Conservation (phyloP, 805 yeast genomes). For the Saccharomycopsis fodiens region DNA sequence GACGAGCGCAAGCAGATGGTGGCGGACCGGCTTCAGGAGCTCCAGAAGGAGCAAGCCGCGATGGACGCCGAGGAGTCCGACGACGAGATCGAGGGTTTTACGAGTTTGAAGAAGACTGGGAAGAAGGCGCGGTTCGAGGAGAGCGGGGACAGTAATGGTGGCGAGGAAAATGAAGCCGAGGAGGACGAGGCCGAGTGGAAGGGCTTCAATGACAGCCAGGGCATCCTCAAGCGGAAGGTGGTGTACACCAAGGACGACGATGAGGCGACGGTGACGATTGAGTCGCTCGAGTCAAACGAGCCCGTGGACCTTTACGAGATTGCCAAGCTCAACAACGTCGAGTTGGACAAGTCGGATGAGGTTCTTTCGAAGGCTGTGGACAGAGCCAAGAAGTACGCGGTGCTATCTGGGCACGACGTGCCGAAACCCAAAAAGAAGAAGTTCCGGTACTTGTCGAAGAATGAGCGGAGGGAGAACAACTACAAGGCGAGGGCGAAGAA, state of each 20-base stretch:
- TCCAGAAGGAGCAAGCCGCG: conserved; percentile 37
- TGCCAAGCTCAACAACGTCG: conserved; percentile 65
- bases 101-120: conserved; percentile 22
- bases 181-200: conserved; percentile 31
- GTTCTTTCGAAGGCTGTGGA: conserved; percentile 67
- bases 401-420: conserved; percentile 18
- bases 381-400: conserved; percentile 64
- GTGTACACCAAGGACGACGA: conserved; percentile 15
- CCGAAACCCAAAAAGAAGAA: conserved; percentile 53
- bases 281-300: conserved; percentile 39
- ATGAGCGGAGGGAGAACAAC: conserved; percentile 61
- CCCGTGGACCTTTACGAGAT: conserved; percentile 47
- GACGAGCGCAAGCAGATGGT: conserved; percentile 64
- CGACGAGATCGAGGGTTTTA: conserved; percentile 19
- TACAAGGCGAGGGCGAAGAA: conserved; percentile 34
- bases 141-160: conserved; percentile 22
- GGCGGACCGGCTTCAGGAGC: conserved; percentile 52
- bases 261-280: conserved; percentile 34
- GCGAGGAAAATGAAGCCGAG: conserved; percentile 21
- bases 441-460: conserved; percentile 79
- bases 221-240: conserved; percentile 19
- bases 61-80: conserved; percentile 24
- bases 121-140: conserved; percentile 14
- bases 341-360: conserved; percentile 57
- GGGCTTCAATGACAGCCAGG: conserved; percentile 30